These are phyloP conservation scores for Penicillium polonicum DNA, from an alignment of 2,329 filamentous ascomycete genomes.

Conservation along the genomic window DNA sequence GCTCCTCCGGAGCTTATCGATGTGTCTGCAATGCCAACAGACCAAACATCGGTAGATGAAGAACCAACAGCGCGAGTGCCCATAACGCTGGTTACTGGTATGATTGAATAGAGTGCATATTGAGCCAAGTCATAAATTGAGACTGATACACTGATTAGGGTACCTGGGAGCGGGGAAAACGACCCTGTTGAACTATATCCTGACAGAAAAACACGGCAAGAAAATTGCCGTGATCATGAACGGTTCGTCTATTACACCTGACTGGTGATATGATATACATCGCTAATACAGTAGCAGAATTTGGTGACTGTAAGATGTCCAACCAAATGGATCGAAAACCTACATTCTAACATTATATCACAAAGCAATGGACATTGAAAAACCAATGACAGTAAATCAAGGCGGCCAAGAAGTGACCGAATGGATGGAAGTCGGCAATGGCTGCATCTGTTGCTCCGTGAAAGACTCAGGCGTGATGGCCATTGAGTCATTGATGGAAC, in stretches of 20 bases:
- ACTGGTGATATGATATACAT: neutral
- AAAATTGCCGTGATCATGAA: constrained; percentile 98
- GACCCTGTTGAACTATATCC: constrained; percentile 90
- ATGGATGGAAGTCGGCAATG: constrained; percentile 95
- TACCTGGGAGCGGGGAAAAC: constrained; percentile 97
- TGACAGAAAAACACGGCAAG: constrained; percentile 93
- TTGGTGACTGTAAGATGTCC: constrained; percentile 68
- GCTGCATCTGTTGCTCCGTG: constrained; percentile 96
- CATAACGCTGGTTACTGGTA: constrained; percentile 53
- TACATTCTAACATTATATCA: constrained; percentile 2
- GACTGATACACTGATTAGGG: constrained; percentile 52
- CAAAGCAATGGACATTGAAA: constrained; percentile 87
- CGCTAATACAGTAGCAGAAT: constrained; percentile 55
- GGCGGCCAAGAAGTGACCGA: constrained; percentile 80
- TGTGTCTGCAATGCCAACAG: constrained; percentile 31
- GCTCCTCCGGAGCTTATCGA: constrained; percentile 47
- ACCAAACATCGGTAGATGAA: constrained; percentile 24
- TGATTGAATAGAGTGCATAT: neutral
- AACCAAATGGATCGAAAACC: neutral
- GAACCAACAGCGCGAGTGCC: constrained; percentile 44
- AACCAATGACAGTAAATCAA: constrained; percentile 86
- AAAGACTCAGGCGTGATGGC: constrained; percentile 94
- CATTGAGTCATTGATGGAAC: constrained; percentile 93
- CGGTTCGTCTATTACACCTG: constrained; percentile 49
- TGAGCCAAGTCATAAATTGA: neutral